Evolutionary conservation across 306 rosid genomes (phyloP).

Genomic region (Gynostemma pentaphyllum): DNA sequence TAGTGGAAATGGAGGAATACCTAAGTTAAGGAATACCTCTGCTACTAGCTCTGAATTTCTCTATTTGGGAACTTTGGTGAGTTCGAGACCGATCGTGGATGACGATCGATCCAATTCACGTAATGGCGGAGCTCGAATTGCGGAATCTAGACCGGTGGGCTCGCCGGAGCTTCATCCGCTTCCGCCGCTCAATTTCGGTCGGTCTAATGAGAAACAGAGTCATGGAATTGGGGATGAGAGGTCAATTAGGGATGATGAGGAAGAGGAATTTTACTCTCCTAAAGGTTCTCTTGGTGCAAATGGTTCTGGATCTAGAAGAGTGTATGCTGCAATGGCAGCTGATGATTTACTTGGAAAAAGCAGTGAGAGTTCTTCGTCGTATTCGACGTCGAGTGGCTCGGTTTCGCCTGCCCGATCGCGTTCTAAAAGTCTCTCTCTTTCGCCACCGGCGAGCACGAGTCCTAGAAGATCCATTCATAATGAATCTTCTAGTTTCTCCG

Average conservation of each 20-base stretch:
- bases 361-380: conserved; percentile 30
- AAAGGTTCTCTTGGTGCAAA: conserved; percentile 52
- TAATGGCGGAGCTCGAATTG: conserved; percentile 10
- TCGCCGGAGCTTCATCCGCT: conserved; percentile 53
- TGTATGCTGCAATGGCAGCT: conserved; percentile 18
- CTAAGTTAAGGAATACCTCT: conserved; percentile 26
- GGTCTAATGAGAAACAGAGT: conserved; percentile 11
- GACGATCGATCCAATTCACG: conserved; percentile 30
- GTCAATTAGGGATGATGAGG: conserved; percentile 36
- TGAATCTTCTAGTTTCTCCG: conserved; percentile 1
- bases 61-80: conserved; percentile 75
- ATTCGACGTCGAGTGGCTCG: conserved; percentile 44
- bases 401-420: conserved; percentile 54
- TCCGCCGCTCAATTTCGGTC: conserved; percentile 29
- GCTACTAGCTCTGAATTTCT: conserved; percentile 76
- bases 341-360: conserved; percentile 20
- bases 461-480: conserved; percentile 12
- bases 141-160: conserved; percentile 25
- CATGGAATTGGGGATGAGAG: conserved; percentile 15
- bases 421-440: conserved; percentile 36
- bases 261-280: conserved; percentile 83
- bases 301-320: conserved; percentile 66
- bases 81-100: conserved; percentile 41
- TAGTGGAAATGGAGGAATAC: conserved; percentile 14
- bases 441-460: conserved; percentile 28